phyloP scores from a whole-genome alignment of 768 basidiomycete species.

The Pleurotus ostreatus region DNA sequence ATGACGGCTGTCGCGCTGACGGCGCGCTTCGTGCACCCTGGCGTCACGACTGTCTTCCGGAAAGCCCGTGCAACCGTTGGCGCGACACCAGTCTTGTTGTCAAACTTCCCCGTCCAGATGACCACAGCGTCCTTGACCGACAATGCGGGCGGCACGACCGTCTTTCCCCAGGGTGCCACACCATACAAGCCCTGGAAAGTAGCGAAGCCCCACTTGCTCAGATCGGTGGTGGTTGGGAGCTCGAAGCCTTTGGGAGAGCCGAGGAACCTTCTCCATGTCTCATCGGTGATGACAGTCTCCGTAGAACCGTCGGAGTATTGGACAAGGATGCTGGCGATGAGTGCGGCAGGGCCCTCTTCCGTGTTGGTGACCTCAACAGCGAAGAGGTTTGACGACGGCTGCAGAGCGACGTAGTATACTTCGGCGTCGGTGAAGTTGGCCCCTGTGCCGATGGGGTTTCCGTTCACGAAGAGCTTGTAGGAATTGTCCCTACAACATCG shows the following conservation, averaged over 20 bases:
- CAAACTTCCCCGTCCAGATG: conserved; percentile 1
- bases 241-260: neutral
- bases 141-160: neutral
- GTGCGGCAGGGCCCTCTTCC: conserved; percentile 19
- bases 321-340: conserved; percentile 19
- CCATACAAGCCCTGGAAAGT: neutral
- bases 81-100: neutral
- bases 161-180: neutral
- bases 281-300: conserved; percentile 16
- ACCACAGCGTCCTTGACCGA: neutral
- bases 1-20: neutral
- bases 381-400: conserved; percentile 18
- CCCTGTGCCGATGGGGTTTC: conserved; percentile 18
- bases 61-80: neutral
- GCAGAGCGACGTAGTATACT: conserved; percentile 17
- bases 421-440: conserved; percentile 17
- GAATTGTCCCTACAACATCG: conserved; percentile 17
- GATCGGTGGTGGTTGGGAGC: neutral
- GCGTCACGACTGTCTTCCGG: conserved; percentile 1
- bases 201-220: neutral
- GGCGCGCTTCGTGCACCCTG: neutral
- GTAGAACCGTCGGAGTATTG: conserved; percentile 19
- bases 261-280: conserved; percentile 17
- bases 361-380: conserved; percentile 27
- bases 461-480: conserved; percentile 25